Conservation (phyloP, 192 early-diverging fungal genomes). For the Phycomyces blakesleeanus region DNA sequence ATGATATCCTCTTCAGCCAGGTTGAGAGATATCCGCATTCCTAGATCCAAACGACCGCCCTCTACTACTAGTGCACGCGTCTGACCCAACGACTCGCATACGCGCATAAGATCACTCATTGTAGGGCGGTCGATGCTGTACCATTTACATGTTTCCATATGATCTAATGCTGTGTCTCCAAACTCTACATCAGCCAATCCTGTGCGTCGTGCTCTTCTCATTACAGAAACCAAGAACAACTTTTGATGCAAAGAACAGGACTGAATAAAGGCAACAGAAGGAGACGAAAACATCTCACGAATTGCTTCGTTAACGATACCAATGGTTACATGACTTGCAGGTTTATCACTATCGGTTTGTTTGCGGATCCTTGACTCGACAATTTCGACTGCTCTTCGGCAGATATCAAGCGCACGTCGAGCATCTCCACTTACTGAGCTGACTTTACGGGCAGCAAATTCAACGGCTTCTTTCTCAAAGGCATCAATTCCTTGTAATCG, state of each 20-base stretch:
- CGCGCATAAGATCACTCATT: slow-evolving; percentile 53
- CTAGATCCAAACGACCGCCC: slow-evolving; percentile 61
- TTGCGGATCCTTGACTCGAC: slow-evolving; percentile 44
- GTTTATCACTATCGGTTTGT: slow-evolving; percentile 17
- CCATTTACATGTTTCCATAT: slow-evolving; percentile 64
- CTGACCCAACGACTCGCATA: slow-evolving; percentile 65
- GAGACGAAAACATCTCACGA: slow-evolving; percentile 84
- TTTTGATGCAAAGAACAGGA: slow-evolving; percentile 79
- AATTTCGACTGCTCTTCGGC: slow-evolving; percentile 74
- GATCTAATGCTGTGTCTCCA: slow-evolving; percentile 64
- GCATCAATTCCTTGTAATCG: slow-evolving; percentile 67
- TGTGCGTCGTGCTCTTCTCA: slow-evolving; percentile 54
- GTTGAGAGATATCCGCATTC: slow-evolving; percentile 65
- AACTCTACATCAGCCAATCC: slow-evolving; percentile 76
- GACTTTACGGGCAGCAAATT: slow-evolving; percentile 94
- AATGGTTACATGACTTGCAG: slow-evolving; percentile 54
- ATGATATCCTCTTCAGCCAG: slow-evolving; percentile 78
- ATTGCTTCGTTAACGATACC: slow-evolving; percentile 73
- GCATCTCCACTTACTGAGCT: slow-evolving; percentile 96
- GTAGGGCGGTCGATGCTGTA: slow-evolving; percentile 58
- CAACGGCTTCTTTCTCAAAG: slow-evolving; percentile 81
- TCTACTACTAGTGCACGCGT: slow-evolving; percentile 60
- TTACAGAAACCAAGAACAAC: slow-evolving; percentile 75
- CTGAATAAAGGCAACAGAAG: slow-evolving; percentile 68
- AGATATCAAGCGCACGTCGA: slow-evolving; percentile 90